A percentile compares a stretch with the other conserved stretches of the same genome.
Conservation (phyloP, 192 early-diverging fungal genomes). For the Linnemannia schmuckeri region DNA sequence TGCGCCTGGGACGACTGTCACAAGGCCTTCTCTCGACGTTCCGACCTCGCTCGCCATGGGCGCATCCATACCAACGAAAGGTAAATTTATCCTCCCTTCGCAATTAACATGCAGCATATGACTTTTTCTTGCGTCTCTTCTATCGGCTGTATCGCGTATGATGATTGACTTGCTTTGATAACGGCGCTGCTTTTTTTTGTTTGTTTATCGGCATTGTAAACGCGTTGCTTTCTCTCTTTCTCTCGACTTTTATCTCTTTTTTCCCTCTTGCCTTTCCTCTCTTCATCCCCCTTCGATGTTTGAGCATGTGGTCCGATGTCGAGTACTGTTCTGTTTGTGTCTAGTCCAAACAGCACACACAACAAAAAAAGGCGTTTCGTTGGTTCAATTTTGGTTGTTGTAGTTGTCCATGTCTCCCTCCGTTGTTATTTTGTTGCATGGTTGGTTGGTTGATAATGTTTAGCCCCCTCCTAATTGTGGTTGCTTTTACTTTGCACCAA, state of each 20-base stretch:
- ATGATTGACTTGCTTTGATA: too few species aligned
- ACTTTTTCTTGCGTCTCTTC: not conserved
- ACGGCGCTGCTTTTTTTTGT: not conserved
- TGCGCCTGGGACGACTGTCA: slow-evolving; percentile 73
- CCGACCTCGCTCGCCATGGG: slow-evolving; percentile 82
- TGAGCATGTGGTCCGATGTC: not conserved
- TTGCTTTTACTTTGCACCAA: not conserved
- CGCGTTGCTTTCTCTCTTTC: not conserved
- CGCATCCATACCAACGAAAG: slow-evolving; percentile 87
- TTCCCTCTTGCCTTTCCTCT: not conserved
- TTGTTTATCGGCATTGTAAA: not conserved
- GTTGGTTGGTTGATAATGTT: not conserved
- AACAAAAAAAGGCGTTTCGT: not conserved
- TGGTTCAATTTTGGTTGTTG: not conserved
- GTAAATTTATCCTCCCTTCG: slow-evolving; percentile 11
- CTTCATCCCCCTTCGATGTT: not conserved
- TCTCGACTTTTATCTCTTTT: not conserved
- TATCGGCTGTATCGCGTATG: not conserved
- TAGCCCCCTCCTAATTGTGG: too few species aligned
- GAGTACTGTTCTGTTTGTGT: not conserved
- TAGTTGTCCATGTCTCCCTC: too few species aligned
- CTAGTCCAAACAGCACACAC: not conserved
- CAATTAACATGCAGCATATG: not conserved
- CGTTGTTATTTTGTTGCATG: not conserved
- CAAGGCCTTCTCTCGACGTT: slow-evolving; percentile 79